phyloP scores from a whole-genome alignment of 2,329 filamentous ascomycete species.

The Plectosphaerella sp. region DNA sequence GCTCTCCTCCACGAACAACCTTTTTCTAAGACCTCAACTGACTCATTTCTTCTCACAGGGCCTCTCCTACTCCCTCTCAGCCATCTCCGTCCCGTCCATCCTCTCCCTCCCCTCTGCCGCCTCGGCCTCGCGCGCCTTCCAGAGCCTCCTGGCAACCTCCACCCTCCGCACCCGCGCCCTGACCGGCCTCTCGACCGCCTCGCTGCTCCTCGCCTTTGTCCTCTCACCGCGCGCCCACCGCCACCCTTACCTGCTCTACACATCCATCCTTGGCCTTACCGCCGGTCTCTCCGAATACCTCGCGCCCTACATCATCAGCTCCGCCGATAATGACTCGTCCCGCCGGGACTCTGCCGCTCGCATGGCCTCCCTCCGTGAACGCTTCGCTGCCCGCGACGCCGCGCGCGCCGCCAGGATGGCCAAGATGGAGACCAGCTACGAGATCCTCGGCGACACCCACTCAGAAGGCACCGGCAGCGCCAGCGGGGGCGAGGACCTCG shows the following conservation, averaged over 20 bases:
- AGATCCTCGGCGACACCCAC: conserved; percentile 56
- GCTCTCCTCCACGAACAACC: neutral
- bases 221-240: conserved; percentile 70
- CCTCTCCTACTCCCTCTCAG: conserved; percentile 78
- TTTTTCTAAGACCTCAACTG: neutral
- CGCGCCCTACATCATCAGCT: conserved; percentile 35
- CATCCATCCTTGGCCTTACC: conserved; percentile 62
- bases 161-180: conserved; percentile 63
- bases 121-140: conserved; percentile 65
- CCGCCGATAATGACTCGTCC: conserved; percentile 20
- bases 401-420: conserved; percentile 23
- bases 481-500: conserved; percentile 46
- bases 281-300: conserved; percentile 51
- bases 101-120: conserved; percentile 74
- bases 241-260: conserved; percentile 91
- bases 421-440: conserved; percentile 67
- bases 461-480: conserved; percentile 35
- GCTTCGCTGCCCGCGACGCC: conserved; percentile 17
- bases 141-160: conserved; percentile 59
- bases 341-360: conserved; percentile 17
- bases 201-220: conserved; percentile 72
- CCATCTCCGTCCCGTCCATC: conserved; percentile 74
- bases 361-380: conserved; percentile 18
- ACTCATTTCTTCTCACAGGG: conserved; percentile 52
- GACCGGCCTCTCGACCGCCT: conserved; percentile 62